phyloP scores from a whole-genome alignment of 1,139 yeast species.

The Debaryomyces coudertii region DNA sequence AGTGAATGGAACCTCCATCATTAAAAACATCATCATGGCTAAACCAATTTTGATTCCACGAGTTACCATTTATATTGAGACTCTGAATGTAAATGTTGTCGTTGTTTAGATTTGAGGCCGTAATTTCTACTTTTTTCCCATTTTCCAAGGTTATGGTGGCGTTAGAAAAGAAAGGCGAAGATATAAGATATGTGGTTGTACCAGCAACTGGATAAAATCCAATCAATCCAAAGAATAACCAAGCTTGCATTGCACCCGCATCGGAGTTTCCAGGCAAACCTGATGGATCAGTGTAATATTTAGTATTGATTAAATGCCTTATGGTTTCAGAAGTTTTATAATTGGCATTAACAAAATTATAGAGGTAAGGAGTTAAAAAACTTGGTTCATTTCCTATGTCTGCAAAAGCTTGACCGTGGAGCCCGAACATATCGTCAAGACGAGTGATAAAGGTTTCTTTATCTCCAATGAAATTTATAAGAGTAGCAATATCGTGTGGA shows the following conservation, averaged over 20 bases:
- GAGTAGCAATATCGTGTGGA: slow-evolving; percentile 35
- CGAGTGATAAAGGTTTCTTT: slow-evolving; percentile 30
- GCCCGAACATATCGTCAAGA: slow-evolving; percentile 39
- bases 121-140: slow-evolving; percentile 28
- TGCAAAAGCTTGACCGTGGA: slow-evolving; percentile 31
- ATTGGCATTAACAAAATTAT: slow-evolving; percentile 32
- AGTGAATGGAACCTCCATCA: slow-evolving; percentile 33
- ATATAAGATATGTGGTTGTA: slow-evolving; percentile 36
- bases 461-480: slow-evolving; percentile 30
- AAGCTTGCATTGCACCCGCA: slow-evolving; percentile 46
- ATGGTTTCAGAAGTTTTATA: slow-evolving; percentile 36
- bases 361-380: slow-evolving; percentile 35
- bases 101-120: slow-evolving; percentile 27
- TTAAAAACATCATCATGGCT: slow-evolving; percentile 35
- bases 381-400: slow-evolving; percentile 42
- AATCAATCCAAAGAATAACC: slow-evolving; percentile 37
- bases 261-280: slow-evolving; percentile 45
- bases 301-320: slow-evolving; percentile 30
- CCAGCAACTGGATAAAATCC: slow-evolving; percentile 44
- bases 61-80: slow-evolving; percentile 32
- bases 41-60: slow-evolving; percentile 34
- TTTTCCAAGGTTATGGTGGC: slow-evolving; percentile 28
- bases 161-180: slow-evolving; percentile 36
- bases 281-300: slow-evolving; percentile 27
- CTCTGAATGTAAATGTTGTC: slow-evolving; percentile 29